Evolutionary conservation across 176 grass and related monocot genomes (phyloP), one percentile per base, ranked within the genome.

Genomic region (Lolium perenne): DNA sequence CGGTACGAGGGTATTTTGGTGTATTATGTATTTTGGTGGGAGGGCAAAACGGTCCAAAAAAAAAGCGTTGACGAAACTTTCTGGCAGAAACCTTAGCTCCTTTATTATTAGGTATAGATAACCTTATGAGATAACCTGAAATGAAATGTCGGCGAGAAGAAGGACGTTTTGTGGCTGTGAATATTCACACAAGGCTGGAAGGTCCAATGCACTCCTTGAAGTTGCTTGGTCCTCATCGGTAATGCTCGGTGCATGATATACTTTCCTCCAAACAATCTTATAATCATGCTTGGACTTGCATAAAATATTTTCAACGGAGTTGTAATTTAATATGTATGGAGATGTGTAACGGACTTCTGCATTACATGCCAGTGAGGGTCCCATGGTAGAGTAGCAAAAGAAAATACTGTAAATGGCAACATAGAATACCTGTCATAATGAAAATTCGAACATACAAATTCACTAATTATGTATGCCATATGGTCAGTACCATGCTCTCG

Each of bases 211-310:
- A 48, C 56, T 48, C 20, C 55, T 70, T 61, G 87, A 89, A 65
- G 95, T 86, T 55, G 72, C 79, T 45, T 91, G 74, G 47, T 95
- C 95, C 90, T 93, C 83, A 22, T 90, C 66, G 23, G 77, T 89
- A 76, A 93, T 71, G 49, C 54, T 86, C 25, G 93, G 47, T 50
- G 85, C 93, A 80, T 95, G 47, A 86, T 74, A 74, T 86, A 67
- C 86, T 89, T 67, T 81, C 88, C 95, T 95, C 85, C 58, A 84
- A 78, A 0, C 77, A 57, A 11, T 13, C 51, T 16, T 16, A 54
- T 54, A 54, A 54, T 54, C 51, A 54, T 54, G 51, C 51, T 54
- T 54, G 51, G 51, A 48, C 46, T 48, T 48, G 46, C 46, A 48
- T 48, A 48, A 8, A n/a, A 22, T 77, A 59, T 57, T 50, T 50